Base-by-base conservation (phyloP, 768 basidiomycete genomes). In the Candolleomyces aberdarensis region DNA sequence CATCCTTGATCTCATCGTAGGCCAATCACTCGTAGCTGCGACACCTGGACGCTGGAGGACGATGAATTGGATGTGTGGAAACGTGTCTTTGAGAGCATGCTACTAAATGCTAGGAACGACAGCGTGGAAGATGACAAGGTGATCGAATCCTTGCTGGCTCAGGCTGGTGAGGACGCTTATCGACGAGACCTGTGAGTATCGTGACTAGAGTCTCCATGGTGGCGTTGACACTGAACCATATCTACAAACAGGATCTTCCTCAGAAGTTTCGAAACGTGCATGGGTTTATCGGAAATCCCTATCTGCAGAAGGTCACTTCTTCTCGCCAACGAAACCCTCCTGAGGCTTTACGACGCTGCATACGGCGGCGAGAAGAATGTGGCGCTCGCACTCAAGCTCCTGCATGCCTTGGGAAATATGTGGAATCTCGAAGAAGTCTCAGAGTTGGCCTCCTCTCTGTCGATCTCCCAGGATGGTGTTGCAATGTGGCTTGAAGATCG, bases 341-440 rank as follows among this genome's bases (percentile, higher is more conserved):
- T 40, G 26, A 11, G 7, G 36, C 6, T 17, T 1, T 15, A 39
- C 4, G 14, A 19, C 17, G 53, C n/a, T 6, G 40, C 13, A 31
- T 55, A 55, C 20, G 43, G 56, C 44, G 40, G 44, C 36, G 57
- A 50, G 60, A 56, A 52, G 26, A 54, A 49, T 5, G 11, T 17
- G 31, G 56, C 26, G 26, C 26, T 64, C 44, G 19, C 32, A 6
- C 13, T 55, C 2, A 14, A 19, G 40, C 10, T 32, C 17, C 40
- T 55, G 53, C 17, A 15, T 39, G 31, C 53, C n/a, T 15, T 55
- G 15, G 53, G 53, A 36, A 31, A 20, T 6, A 8, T 55, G n/a
- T 55, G 53, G 53, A 41, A n/a, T 8, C 26, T 55, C 22, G 53
- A 41, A 55, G 32, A 55, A 36, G 32, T 31, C 10, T 40, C 32